Percentiles rank a stretch among this genome's conserved stretches.
phyloP scores from a whole-genome alignment of 108 stramenopile genomes.

The Bacterosira constricta region DNA sequence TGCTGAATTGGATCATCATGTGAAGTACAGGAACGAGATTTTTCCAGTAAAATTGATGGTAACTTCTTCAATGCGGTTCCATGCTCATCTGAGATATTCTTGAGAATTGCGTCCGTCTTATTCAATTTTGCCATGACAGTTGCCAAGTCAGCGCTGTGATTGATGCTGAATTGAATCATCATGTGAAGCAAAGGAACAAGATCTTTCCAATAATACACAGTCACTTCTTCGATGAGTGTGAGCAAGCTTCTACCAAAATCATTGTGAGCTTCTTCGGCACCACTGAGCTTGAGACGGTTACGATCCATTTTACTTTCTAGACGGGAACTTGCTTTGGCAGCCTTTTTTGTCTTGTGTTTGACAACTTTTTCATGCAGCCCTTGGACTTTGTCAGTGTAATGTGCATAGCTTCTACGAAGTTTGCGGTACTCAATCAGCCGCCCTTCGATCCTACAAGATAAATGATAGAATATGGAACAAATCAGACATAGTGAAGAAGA shows the following conservation, averaged over 20 bases:
- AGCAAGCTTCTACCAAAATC: background rate
- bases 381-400: background rate
- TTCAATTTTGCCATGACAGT: background rate
- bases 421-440: background rate
- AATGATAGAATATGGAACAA: background rate
- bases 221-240: background rate
- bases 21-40: constrained; percentile 1
- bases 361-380: constrained; percentile 1
- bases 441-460: background rate
- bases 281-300: background rate
- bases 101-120: background rate
- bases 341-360: background rate
- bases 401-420: background rate
- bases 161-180: constrained; percentile 2
- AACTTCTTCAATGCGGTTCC: constrained; percentile 5
- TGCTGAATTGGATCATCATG: constrained; percentile 1
- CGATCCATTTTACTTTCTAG: background rate
- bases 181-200: constrained; percentile 2
- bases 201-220: background rate
- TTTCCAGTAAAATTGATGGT: background rate
- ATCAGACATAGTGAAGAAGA: too few species aligned
- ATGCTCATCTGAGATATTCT: too few species aligned
- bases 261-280: constrained; percentile 9
- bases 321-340: background rate
- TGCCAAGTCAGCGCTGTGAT: background rate